Conservation (phyloP, 805 yeast species). For the Alloascoidea africana region DNA sequence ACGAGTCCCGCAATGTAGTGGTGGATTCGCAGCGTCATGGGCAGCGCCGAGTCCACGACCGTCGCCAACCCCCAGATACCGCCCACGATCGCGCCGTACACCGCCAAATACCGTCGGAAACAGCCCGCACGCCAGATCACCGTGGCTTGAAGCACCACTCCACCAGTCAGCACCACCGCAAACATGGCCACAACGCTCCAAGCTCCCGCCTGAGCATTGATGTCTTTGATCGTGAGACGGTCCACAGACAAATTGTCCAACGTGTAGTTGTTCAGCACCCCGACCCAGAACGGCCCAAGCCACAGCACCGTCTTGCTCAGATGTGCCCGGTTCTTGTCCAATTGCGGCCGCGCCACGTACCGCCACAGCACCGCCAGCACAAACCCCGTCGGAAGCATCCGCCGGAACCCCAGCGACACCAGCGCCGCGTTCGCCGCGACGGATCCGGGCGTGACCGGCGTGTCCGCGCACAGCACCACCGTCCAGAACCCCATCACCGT, state of each 20-base stretch:
- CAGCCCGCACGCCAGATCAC: constrained; percentile 55
- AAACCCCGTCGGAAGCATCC: constrained; percentile 64
- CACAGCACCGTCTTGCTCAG: constrained; percentile 33
- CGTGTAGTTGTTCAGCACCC: constrained; percentile 72
- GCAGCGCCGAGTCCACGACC: constrained; percentile 34
- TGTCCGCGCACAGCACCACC: constrained; percentile 57
- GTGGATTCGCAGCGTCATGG: constrained; percentile 54
- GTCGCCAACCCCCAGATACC: constrained; percentile 28
- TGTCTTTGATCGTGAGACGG: constrained; percentile 56
- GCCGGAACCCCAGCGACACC: constrained; percentile 53
- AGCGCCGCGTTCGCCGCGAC: constrained; percentile 43
- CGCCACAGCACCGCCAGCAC: constrained; percentile 60
- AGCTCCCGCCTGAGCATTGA: constrained; percentile 68
- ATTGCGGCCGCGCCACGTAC: constrained; percentile 21
- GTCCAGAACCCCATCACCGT: constrained; percentile 74
- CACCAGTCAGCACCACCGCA: constrained; percentile 22
- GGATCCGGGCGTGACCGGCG: constrained; percentile 36
- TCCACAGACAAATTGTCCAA: constrained; percentile 85
- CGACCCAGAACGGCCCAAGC: constrained; percentile 77
- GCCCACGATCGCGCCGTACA: constrained; percentile 32
- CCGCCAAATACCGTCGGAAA: constrained; percentile 38
- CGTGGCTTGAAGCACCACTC: constrained; percentile 52
- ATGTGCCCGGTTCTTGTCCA: constrained; percentile 13
- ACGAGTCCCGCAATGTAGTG: constrained; percentile 55
- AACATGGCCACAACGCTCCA: constrained; percentile 37